Conservation (phyloP, 805 yeast genomes). For the Wickerhamiella kurtzmanii region DNA sequence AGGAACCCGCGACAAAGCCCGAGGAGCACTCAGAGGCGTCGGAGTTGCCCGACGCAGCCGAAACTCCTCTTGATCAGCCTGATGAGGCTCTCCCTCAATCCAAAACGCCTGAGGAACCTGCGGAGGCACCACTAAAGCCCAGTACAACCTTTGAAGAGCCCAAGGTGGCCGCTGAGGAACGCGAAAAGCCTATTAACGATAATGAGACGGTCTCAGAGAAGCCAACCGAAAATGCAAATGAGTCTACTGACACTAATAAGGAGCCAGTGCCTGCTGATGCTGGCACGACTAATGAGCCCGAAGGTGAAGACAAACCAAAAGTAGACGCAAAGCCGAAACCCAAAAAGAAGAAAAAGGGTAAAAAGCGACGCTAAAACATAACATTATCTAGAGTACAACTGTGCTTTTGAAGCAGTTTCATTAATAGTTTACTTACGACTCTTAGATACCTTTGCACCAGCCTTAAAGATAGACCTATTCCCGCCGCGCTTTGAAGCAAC, state of each 20-base stretch:
- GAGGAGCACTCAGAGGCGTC: slow-evolving; percentile 1
- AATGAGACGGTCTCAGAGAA: too few relatives aligned
- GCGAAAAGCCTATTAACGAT: background rate
- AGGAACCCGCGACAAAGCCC: background rate
- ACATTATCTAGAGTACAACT: background rate
- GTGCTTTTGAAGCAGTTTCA: background rate
- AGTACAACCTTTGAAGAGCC: background rate
- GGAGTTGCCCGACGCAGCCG: slow-evolving; percentile 1
- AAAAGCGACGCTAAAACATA: background rate
- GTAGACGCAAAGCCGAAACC: slow-evolving; percentile 1
- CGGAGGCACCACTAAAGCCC: too few relatives aligned
- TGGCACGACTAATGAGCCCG: too few relatives aligned
- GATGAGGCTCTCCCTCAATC: background rate
- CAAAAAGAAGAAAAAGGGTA: slow-evolving; percentile 1
- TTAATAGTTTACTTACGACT: background rate
- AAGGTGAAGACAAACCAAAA: background rate
- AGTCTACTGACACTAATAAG: too few relatives aligned
- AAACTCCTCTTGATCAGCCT: slow-evolving; percentile 1
- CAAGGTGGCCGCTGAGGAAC: background rate
- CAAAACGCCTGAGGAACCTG: background rate
- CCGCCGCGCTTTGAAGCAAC: slow-evolving; percentile 16
- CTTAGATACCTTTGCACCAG: slow-evolving; percentile 13
- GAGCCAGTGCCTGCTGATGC: too few relatives aligned
- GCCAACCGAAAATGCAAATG: too few relatives aligned
- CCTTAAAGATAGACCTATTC: slow-evolving; percentile 15